Evolutionary conservation across 2,329 filamentous ascomycete species (phyloP), one percentile per base, ranked within the genome.

Genomic region (Paracoccidioides lutzii): DNA sequence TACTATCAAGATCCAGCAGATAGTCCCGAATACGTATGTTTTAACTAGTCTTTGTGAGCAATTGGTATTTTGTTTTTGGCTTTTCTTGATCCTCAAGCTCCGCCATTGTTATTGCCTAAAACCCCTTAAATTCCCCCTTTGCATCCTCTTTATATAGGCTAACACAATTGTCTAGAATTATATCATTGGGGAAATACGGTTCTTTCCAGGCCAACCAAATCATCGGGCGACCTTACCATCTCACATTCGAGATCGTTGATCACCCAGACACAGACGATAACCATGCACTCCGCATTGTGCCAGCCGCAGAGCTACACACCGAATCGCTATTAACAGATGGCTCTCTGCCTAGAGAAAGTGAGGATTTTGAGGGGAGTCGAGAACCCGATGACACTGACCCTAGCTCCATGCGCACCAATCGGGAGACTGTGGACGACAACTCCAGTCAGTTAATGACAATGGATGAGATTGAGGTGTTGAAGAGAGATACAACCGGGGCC

Each of bases 151-250:
- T 61, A 57, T 61, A 57, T 56, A 33, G 57, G 40, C 56, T 60
- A 54, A 63, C 65, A 59, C 22, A 63, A 60, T 62, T 64, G 58
- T 42, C 63, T 62, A 96, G 90, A 43, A 88, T 82, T 46, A 86
- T 97, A 61, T 89, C 88, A 1, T 77, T 97, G 38, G 90, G 90
- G 55, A 97, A 96, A 80, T 95, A 93, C 69, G 93, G 93, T 60
- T 82, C 83, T 1, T 96, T 98, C 67, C 85, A 88, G 14, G 83
- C 88, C 53, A 96, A 97, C 67, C 80, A 93, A 37, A 82, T 98
- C 48, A 81, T 98, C 59, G 86, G 89, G n/a, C 84, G 93, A 6
- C 93, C 93, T 0, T 95, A 88, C 68, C 82, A 95, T 73, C 76
- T 94, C 58, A 97, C 90, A 0, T 98, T 89, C 72, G 91, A 97